A percentile compares a stretch with the other conserved stretches of the same genome.
Evolutionary conservation across 768 basidiomycete species (phyloP).

Genomic region (Suillus americanus): DNA sequence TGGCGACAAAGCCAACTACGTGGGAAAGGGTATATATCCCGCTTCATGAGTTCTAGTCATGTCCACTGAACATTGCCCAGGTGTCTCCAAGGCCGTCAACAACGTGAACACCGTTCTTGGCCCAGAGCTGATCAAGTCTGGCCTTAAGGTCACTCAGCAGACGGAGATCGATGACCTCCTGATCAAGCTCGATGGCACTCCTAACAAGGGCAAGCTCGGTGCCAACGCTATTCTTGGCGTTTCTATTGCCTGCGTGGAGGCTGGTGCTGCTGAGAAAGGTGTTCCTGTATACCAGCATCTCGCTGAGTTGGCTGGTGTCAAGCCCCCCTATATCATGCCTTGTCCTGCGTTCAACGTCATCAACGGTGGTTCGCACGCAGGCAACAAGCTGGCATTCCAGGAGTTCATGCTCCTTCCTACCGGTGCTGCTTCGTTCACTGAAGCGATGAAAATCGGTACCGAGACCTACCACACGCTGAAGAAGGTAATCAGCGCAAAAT

Average conservation of each 20-base stretch:
- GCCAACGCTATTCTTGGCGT: slow-evolving; percentile 99
- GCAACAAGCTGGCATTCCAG: slow-evolving; percentile 99
- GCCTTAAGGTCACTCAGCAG: slow-evolving; percentile 83
- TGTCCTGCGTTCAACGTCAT: slow-evolving; percentile 97
- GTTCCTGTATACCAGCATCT: slow-evolving; percentile 96
- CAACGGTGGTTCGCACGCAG: slow-evolving; percentile 99
- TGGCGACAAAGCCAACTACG: slow-evolving; percentile 87
- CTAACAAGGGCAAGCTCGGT: slow-evolving; percentile 99
- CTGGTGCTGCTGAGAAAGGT: slow-evolving; percentile 92
- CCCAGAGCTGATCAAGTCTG: slow-evolving; percentile 82
- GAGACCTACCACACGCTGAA: slow-evolving; percentile 98
- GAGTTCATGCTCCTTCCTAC: slow-evolving; percentile 99
- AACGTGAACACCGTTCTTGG: slow-evolving; percentile 94
- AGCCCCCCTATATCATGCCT: slow-evolving; percentile 91
- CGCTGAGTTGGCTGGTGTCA: slow-evolving; percentile 93
- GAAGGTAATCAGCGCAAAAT: slow-evolving; percentile 98
- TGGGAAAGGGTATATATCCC: slow-evolving; percentile 81
- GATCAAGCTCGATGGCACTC: slow-evolving; percentile 95
- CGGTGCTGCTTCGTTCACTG: slow-evolving; percentile 86
- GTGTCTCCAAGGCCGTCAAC: slow-evolving; percentile 89
- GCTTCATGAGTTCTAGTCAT: not conserved
- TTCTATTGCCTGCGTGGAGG: slow-evolving; percentile 92
- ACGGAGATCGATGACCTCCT: slow-evolving; percentile 97
- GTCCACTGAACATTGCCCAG: slow-evolving; percentile 37
- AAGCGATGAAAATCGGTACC: slow-evolving; percentile 98